Conservation (phyloP, 73 alveolate genomes). For the Paramecium octaurelia region DNA sequence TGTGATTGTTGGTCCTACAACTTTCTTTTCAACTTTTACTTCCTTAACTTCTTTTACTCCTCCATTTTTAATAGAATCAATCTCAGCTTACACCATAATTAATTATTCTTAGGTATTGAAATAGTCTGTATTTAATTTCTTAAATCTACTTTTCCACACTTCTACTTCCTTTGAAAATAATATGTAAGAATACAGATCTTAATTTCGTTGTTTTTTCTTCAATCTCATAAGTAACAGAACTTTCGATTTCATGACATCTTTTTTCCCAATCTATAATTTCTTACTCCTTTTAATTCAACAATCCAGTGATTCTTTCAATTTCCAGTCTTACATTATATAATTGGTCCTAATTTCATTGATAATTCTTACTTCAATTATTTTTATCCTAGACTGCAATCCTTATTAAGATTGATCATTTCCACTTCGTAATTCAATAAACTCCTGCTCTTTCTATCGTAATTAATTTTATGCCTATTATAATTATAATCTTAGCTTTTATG, state of each 20-base stretch:
- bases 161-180: not conserved
- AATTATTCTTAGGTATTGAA: not conserved
- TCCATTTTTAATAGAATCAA: conserved; percentile 20
- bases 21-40: conserved; percentile 36
- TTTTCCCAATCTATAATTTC: not conserved
- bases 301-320: not conserved
- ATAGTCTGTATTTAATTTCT: conserved; percentile 14
- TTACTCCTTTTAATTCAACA: not conserved
- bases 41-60: conserved; percentile 40
- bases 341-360: not conserved
- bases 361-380: not conserved
- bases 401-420: not conserved
- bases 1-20: not conserved
- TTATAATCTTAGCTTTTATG: not conserved
- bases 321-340: not conserved
- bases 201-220: not conserved
- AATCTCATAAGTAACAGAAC: not conserved
- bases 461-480: not conserved
- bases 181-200: not conserved
- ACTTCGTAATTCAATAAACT: not conserved
- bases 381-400: not conserved
- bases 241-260: not conserved
- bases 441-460: not conserved
- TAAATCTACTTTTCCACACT: conserved; percentile 33
- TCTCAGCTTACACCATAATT: conserved; percentile 16